Conservation (phyloP, 805 yeast species). For the Yamadazyma phyllophila region DNA sequence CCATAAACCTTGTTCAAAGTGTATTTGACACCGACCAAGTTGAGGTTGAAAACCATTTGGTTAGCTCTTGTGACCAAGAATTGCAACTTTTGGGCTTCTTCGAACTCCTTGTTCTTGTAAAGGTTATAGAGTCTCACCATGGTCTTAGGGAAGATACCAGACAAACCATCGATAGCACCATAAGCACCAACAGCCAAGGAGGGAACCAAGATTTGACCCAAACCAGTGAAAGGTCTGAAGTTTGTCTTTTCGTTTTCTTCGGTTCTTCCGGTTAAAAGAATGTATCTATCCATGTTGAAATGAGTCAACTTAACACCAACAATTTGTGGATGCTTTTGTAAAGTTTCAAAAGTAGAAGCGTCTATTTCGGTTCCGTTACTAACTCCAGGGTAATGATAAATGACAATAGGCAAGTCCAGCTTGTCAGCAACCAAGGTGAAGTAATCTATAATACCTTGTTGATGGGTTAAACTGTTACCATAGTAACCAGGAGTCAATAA, state of each 20-base stretch:
- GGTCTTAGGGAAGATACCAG: slow-evolving; percentile 22
- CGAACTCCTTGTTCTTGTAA: slow-evolving; percentile 9
- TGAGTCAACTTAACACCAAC: slow-evolving; percentile 33
- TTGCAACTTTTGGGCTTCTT: slow-evolving; percentile 20
- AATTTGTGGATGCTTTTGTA: slow-evolving; percentile 30
- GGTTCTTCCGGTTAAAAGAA: slow-evolving; percentile 16
- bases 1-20: slow-evolving; percentile 19
- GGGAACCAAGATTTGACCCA: slow-evolving; percentile 25
- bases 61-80: slow-evolving; percentile 21
- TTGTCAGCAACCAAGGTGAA: slow-evolving; percentile 28
- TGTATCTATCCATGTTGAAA: slow-evolving; percentile 20
- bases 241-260: slow-evolving; percentile 13
- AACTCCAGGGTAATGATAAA: slow-evolving; percentile 38
- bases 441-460: slow-evolving; percentile 30
- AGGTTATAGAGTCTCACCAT: slow-evolving; percentile 18
- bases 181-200: slow-evolving; percentile 20
- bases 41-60: slow-evolving; percentile 25
- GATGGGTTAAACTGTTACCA: slow-evolving; percentile 29
- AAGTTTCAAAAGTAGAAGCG: slow-evolving; percentile 21
- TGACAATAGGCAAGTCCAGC: slow-evolving; percentile 34
- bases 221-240: slow-evolving; percentile 24
- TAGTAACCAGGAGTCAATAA: slow-evolving; percentile 35
- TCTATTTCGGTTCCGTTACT: slow-evolving; percentile 29
- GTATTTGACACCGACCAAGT: slow-evolving; percentile 30
- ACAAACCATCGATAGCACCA: slow-evolving; percentile 26